Base-by-base conservation (phyloP, 2,329 filamentous ascomycete species). In the Pseudogymnoascus sp. region DNA sequence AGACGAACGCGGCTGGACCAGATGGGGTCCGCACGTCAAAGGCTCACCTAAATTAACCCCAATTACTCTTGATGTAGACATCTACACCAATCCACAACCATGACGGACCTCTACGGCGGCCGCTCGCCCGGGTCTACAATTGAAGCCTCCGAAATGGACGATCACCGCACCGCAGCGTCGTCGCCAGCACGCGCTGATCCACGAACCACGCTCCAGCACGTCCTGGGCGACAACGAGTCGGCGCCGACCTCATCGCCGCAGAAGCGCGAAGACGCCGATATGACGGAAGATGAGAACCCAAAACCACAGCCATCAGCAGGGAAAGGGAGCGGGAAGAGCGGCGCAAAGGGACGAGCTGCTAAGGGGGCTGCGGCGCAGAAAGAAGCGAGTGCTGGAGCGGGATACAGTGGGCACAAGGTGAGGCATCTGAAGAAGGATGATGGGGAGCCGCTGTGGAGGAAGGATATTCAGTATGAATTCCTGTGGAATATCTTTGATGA, bases 401-500 rank as follows among this genome's bases (percentile, higher is more conserved):
- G 71, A 7, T 70, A 73, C 60, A 67, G 64, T 31, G 71, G 69
- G 8, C 73, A 73, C 68, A 96, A 95, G 78, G 91, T 96, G 64
- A 79, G 89, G 62, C 90, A 95, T 74, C 77, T 96, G 62, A 96
- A 96, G 77, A 95, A 95, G 75, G 90, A 93, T 66, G 91, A 96
- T 72, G 91, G 91, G 71, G 89, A 93, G 69, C 91, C 91, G 59
- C 81, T 96, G 3, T 96, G 91, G 91, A 82, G 91, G 70, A 87
- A 86, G 73, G 91, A 96, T 75, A 96, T 96, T 65, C 91, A 96
- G 75, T 93, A 88, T 75, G 91, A 95, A 75, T 95, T 96, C 70
- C 81, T 96, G 68, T 86, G 85, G 69, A 83, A 86, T 60, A 86
- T 96, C 67, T 95, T 96, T 73, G 87, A 93, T 72, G 84, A 95